phyloP scores from a whole-genome alignment of 1,284 basidiomycete genomes.

The Xanthoconium separans region DNA sequence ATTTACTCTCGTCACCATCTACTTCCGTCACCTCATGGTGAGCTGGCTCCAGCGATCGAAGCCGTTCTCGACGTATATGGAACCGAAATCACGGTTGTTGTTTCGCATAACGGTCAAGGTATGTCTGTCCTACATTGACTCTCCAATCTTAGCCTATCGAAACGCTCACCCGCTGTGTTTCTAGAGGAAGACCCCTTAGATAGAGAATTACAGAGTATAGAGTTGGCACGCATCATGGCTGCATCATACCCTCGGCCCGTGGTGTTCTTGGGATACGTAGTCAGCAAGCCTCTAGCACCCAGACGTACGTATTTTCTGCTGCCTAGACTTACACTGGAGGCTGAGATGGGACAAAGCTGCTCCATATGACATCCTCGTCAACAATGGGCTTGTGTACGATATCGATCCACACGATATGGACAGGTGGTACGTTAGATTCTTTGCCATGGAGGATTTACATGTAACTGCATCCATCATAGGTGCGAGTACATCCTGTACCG shows the following conservation, averaged over 20 bases:
- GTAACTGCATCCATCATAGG: constrained; percentile 40
- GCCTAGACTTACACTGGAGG: background rate
- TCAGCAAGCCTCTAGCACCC: constrained; percentile 72
- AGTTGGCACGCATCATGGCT: constrained; percentile 80
- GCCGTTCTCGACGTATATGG: constrained; percentile 87
- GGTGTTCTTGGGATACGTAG: constrained; percentile 86
- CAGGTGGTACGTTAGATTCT: constrained; percentile 54
- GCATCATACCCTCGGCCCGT: constrained; percentile 74
- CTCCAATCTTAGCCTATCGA: background rate
- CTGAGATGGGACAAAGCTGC: constrained; percentile 48
- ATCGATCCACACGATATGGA: constrained; percentile 72
- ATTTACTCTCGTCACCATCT: constrained; percentile 88
- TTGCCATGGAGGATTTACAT: background rate
- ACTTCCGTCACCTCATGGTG: constrained; percentile 84
- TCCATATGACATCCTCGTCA: constrained; percentile 82
- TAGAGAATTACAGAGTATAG: constrained; percentile 83
- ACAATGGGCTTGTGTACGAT: constrained; percentile 72
- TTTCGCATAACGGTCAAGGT: constrained; percentile 94
- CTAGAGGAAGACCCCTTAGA: constrained; percentile 84
- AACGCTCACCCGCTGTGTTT: background rate
- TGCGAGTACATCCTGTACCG: constrained; percentile 90
- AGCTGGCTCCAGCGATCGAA: constrained; percentile 91
- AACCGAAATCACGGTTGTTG: constrained; percentile 77
- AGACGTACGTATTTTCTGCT: constrained; percentile 51
- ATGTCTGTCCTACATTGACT: constrained; percentile 5